These are phyloP conservation scores for Calycina marina DNA, from an alignment of 2,329 filamentous ascomycete species.

Conservation along the genomic window DNA sequence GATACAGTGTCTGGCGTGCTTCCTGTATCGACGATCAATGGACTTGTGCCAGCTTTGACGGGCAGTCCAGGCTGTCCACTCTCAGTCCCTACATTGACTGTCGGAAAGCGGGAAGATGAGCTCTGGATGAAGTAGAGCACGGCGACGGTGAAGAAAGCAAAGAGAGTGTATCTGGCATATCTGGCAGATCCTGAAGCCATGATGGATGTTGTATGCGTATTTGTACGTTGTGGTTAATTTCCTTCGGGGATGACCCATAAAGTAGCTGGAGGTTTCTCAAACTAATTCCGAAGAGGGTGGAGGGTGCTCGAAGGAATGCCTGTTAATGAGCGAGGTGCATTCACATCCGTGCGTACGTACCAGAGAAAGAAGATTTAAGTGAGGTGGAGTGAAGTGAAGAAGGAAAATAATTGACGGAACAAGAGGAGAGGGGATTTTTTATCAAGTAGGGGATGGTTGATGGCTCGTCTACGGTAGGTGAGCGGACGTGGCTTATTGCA, in stretches of 20 bases:
- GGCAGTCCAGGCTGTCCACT: slow-evolving; percentile 10
- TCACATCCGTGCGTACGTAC: no score
- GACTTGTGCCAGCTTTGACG: slow-evolving; percentile 6
- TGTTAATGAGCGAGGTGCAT: no score
- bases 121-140: slow-evolving; percentile 73
- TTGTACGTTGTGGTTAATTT: not conserved
- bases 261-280: slow-evolving; percentile 1
- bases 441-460: no score
- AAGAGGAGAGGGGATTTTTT: no score
- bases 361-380: no score
- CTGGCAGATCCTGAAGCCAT: slow-evolving; percentile 33
- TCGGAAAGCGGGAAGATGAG: slow-evolving; percentile 33
- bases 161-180: slow-evolving; percentile 63
- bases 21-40: slow-evolving; percentile 1
- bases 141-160: slow-evolving; percentile 65
- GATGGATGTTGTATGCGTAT: slow-evolving; percentile 6
- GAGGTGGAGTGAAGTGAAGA: no score
- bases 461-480: no score
- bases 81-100: not conserved
- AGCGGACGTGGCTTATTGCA: no score
- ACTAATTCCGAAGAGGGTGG: slow-evolving; percentile 2
- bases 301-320: not conserved
- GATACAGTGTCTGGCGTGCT: slow-evolving; percentile 18
- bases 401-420: no score
- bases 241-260: not conserved